Conservation (phyloP, 1,139 yeast species). For the Meyerozyma carpophila region DNA sequence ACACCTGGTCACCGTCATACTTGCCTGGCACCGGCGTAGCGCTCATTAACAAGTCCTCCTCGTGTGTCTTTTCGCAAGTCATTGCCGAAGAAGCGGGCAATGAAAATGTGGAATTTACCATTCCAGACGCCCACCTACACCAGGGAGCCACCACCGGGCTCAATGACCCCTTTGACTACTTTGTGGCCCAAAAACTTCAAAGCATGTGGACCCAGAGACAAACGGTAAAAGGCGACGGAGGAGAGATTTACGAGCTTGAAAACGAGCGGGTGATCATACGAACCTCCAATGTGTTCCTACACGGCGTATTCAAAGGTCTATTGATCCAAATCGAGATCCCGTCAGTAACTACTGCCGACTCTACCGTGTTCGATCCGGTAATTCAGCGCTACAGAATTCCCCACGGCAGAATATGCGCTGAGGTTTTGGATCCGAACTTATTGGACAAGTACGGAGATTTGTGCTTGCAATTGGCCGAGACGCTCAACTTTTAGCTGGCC, state of each 20-base stretch:
- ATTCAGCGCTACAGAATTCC: slow-evolving; percentile 36
- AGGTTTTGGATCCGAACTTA: slow-evolving; percentile 22
- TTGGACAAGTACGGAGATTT: slow-evolving; percentile 39
- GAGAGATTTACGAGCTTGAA: slow-evolving; percentile 52
- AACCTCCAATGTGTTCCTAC: slow-evolving; percentile 67
- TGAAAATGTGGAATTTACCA: slow-evolving; percentile 20
- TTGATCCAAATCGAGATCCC: slow-evolving; percentile 49
- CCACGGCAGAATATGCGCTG: slow-evolving; percentile 31
- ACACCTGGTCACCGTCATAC: slow-evolving; percentile 54
- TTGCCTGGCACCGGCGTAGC: slow-evolving; percentile 47
- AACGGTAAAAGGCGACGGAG: slow-evolving; percentile 74
- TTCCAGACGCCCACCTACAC: slow-evolving; percentile 35
- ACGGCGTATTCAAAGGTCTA: slow-evolving; percentile 70
- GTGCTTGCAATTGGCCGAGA: slow-evolving; percentile 43
- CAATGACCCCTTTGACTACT: slow-evolving; percentile 44
- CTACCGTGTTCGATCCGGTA: slow-evolving; percentile 22
- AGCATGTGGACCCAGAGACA: slow-evolving; percentile 72
- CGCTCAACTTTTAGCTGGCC: slow-evolving; percentile 29
- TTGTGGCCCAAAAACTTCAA: slow-evolving; percentile 54
- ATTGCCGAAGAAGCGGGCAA: slow-evolving; percentile 29
- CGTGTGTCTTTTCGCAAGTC: slow-evolving; percentile 38
- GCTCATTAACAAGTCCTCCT: slow-evolving; percentile 44
- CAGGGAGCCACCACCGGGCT: slow-evolving; percentile 45
- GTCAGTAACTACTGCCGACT: slow-evolving; percentile 7
- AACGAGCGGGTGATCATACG: slow-evolving; percentile 45